Evolutionary conservation across 2,329 filamentous ascomycete genomes (phyloP), one percentile per base, ranked within the genome.

Genomic region (Fusarium pseudograminearum): DNA sequence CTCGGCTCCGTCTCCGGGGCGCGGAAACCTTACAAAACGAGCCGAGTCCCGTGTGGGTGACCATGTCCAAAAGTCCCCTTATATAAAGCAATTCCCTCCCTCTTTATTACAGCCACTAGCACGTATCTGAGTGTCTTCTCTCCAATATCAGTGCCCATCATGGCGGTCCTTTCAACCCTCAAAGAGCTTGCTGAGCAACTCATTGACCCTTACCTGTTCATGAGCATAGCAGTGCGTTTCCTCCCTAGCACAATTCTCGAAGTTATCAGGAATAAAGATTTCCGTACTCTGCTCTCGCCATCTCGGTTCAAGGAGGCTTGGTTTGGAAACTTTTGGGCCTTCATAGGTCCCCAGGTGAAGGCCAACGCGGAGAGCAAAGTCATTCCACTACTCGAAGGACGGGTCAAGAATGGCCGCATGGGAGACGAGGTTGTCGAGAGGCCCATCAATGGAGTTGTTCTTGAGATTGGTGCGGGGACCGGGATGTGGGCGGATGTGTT

Each of bases 301-400:
- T 74, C 78, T 4, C 74, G 74, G 24, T 79, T 89, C 56, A 80
- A 78, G 41, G 77, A 81, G 4, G 81, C 78, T 66, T 90, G 89
- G 86, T 92, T 91, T 78, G 83, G 83, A 54, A 78, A 79, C 41
- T 90, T 91, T 78, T 92, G 89, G 89, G 77, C 78, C 34, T 80
- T 74, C 56, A 82, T 83, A 45, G 88, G 88, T 0, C 87, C 89
- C 1, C 64, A 76, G 6, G 80, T 87, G 5, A 84, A 85, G 60
- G 65, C 77, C n/a, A 73, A 67, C 41, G 82, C 79, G 20, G 80
- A 79, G 36, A 72, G 72, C 1, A 77, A 77, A 30, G 85, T 91
- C 4, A 74, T 85, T 12, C 86, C 89, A 0, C 79, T 90, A 4
- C 81, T 90, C 4, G 81, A 86, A 60, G 86, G 86, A 15, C 81